Evolutionary conservation across 208 protist genomes (phyloP), one percentile per base, ranked within the genome.

Genomic region (Crithidia sp.): DNA sequence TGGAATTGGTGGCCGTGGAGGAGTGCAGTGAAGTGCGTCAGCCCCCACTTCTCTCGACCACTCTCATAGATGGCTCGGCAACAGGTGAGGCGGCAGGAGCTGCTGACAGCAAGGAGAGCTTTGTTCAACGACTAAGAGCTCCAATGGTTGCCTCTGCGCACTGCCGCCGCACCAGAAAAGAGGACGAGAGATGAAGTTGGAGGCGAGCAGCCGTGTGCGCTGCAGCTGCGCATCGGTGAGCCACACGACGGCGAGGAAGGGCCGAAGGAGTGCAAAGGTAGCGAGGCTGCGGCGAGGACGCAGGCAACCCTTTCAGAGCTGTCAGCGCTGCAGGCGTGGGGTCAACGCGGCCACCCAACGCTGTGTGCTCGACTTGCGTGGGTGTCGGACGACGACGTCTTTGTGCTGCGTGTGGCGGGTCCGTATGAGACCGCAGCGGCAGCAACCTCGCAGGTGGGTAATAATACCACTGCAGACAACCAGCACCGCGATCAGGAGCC

Each of bases 291-390:
- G 39, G 4, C 39, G 16, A 36, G 19, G 7, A 17, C 39, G 6
- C 28, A 16, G 5, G 60, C 68, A 39, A 74, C 59, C 10, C 49
- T 55, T 43, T 49, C 56, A 16, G 68, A 65, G 59, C 50, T 74
- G 45, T 45, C 19, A 9, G 13, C 45, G 40, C 40, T 74, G 47
- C 68, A 67, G 60, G 43, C 47, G 50, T 74, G 57, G 68, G 58
- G 59, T 12, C 50, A 39, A 44, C 58, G 68, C 10, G 68, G 68
- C n/a, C 49, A 66, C 17, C 68, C 68, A 3, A 74, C 68, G 3
- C 49, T 67, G 9, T 59, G 68, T 41, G 68, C 43, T 37, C 68
- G 68, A 7, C 52, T 74, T 4, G 12, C 47, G 68, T 74, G 68
- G 68, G 41, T 17, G 16, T 74, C 68, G 5, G 55, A 36, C 19